Evolutionary conservation across 1,284 basidiomycete species (phyloP).

Genomic region (Athelia sp.): DNA sequence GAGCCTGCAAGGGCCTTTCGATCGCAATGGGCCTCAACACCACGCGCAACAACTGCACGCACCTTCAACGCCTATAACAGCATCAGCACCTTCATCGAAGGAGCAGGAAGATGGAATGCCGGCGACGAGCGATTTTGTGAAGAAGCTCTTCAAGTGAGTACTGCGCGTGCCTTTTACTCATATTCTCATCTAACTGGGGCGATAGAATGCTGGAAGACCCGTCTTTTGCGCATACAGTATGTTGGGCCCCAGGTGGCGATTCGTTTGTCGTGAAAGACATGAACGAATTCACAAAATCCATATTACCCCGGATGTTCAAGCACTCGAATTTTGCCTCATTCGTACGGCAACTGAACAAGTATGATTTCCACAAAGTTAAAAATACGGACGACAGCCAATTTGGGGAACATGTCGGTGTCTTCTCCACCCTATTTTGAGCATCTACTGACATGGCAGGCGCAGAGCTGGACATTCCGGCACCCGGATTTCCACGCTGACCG

Average conservation of each 20-base stretch:
- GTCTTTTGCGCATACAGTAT: constrained; percentile 71
- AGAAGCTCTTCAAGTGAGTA: constrained; percentile 87
- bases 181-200: constrained; percentile 6
- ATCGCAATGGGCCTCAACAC: neutral
- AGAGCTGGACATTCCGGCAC: constrained; percentile 96
- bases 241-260: constrained; percentile 84
- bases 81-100: constrained; percentile 15
- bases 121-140: constrained; percentile 87
- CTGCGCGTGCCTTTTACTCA: constrained; percentile 2
- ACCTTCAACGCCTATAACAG: constrained; percentile 1
- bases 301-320: constrained; percentile 93
- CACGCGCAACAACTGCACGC: neutral
- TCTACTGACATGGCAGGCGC: constrained; percentile 11
- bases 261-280: constrained; percentile 98
- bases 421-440: neutral
- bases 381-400: constrained; percentile 76
- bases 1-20: neutral
- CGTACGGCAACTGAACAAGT: constrained; percentile 95
- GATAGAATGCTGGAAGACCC: constrained; percentile 86
- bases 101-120: constrained; percentile 59
- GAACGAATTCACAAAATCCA: constrained; percentile 94
- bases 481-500: constrained; percentile 90
- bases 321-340: constrained; percentile 96
- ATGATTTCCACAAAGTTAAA: constrained; percentile 96
- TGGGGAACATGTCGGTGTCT: constrained; percentile 66